These are phyloP conservation scores for Penicillium sp. DNA, from an alignment of 2,329 filamentous ascomycete species.

Conservation along the genomic window DNA sequence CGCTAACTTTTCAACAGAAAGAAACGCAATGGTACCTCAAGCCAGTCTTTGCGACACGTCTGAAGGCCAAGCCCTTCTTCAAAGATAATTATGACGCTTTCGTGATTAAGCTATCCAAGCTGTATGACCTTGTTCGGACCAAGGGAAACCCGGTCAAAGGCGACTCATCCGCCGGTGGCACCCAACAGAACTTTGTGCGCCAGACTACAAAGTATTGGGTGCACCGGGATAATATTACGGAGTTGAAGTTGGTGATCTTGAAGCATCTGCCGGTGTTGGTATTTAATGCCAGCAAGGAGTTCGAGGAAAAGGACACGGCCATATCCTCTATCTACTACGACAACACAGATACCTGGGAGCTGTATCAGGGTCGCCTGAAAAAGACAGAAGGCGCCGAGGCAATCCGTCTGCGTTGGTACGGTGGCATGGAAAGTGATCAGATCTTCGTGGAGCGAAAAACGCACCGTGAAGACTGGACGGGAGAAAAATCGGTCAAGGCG, in stretches of 20 bases:
- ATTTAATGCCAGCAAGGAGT: conserved; percentile 96
- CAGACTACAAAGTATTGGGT: conserved; percentile 99
- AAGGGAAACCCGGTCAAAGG: conserved; percentile 89
- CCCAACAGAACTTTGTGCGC: conserved; percentile 91
- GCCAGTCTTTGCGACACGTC: conserved; percentile 89
- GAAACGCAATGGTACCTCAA: conserved; percentile 88
- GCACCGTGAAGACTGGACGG: conserved; percentile 98
- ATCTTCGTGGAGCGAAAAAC: conserved; percentile 98
- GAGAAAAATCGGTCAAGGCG: conserved; percentile 97
- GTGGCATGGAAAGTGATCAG: conserved; percentile 89
- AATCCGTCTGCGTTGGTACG: conserved; percentile 95
- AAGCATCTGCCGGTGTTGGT: conserved; percentile 97
- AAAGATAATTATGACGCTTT: conserved; percentile 98
- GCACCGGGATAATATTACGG: conserved; percentile 95
- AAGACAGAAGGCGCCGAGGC: conserved; percentile 98
- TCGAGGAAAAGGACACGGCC: conserved; percentile 82
- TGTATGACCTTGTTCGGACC: conserved; percentile 93
- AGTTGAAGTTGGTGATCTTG: conserved; percentile 94
- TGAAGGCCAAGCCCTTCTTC: conserved; percentile 97
- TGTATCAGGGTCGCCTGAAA: conserved; percentile 91
- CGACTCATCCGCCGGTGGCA: conserved; percentile 85
- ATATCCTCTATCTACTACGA: conserved; percentile 99
- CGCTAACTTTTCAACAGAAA: conserved; percentile 61
- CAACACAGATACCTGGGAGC: conserved; percentile 87
- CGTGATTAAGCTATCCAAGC: conserved; percentile 87